Percentiles rank a stretch among this genome's conserved stretches.
Conservation (phyloP, 805 yeast genomes). For the Yarrowia osloensis region DNA sequence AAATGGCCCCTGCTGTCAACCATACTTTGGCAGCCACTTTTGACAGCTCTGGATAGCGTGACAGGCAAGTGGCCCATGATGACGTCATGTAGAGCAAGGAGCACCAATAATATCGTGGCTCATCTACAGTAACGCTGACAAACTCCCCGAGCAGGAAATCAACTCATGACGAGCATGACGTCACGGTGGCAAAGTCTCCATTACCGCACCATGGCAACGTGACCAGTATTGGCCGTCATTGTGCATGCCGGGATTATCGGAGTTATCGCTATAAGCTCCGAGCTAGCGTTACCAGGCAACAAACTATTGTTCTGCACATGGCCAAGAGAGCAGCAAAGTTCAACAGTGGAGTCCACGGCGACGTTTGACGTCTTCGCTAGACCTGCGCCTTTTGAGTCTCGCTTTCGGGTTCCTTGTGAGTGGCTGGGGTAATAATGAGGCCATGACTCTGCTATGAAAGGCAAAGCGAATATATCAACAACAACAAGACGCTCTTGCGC, state of each 20-base stretch:
- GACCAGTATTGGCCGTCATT: neutral
- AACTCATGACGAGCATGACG: neutral
- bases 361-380: neutral
- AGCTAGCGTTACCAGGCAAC: neutral
- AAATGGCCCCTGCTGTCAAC: too few species aligned
- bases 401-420: too few species aligned
- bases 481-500: neutral
- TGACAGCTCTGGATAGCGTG: too few species aligned
- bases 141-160: neutral
- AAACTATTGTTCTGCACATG: neutral
- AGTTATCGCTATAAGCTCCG: neutral
- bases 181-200: neutral
- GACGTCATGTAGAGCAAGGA: too few species aligned
- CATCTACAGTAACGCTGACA: too few species aligned
- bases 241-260: neutral
- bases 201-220: neutral
- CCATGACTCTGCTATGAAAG: neutral
- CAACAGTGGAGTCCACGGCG: neutral
- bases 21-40: too few species aligned
- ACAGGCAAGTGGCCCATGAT: too few species aligned
- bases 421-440: neutral
- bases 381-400: neutral
- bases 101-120: too few species aligned
- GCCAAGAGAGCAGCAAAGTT: neutral
- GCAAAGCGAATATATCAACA: neutral